Conservation (phyloP, 202 grass and related monocot genomes). For the Musa balbisiana region DNA sequence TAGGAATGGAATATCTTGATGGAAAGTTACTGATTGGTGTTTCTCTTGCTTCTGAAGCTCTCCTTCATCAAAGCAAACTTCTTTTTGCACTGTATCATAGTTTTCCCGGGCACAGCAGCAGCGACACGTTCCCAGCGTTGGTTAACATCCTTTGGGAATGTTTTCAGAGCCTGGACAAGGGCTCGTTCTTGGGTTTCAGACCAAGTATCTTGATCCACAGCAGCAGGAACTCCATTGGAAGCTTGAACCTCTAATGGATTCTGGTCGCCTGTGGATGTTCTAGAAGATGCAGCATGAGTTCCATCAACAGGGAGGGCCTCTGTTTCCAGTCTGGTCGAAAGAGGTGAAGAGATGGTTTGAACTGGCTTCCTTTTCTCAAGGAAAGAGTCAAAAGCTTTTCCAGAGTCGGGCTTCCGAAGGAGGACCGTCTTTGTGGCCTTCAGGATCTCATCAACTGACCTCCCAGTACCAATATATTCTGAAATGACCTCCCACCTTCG, state of each 20-base stretch:
- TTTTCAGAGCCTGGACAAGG: constrained; percentile 85
- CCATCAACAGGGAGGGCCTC: constrained; percentile 23
- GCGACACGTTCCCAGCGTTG: constrained; percentile 98
- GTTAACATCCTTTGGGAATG: constrained; percentile 82
- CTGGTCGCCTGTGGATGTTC: constrained; percentile 5
- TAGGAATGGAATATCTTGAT: background rate
- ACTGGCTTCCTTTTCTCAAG: constrained; percentile 91
- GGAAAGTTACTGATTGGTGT: constrained; percentile 20
- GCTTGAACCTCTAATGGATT: constrained; percentile 32
- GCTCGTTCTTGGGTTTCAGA: constrained; percentile 73
- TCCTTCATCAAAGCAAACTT: constrained; percentile 84
- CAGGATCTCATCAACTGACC: constrained; percentile 90
- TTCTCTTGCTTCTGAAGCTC: constrained; percentile 84
- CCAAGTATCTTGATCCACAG: constrained; percentile 60
- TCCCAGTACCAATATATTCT: constrained; percentile 72
- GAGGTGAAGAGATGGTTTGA: constrained; percentile 61
- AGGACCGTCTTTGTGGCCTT: constrained; percentile 92
- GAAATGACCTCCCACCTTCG: constrained; percentile 93
- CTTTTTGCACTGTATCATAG: constrained; percentile 86
- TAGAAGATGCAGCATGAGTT: constrained; percentile 29
- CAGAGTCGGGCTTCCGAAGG: constrained; percentile 86
- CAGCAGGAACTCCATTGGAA: constrained; percentile 34
- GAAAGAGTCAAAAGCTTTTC: constrained; percentile 92
- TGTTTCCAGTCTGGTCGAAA: constrained; percentile 57
- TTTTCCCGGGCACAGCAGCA: constrained; percentile 89